Percentiles rank a stretch among this genome's conserved stretches.
phyloP scores from a whole-genome alignment of 768 basidiomycete genomes.

The Tricholoma terreum region DNA sequence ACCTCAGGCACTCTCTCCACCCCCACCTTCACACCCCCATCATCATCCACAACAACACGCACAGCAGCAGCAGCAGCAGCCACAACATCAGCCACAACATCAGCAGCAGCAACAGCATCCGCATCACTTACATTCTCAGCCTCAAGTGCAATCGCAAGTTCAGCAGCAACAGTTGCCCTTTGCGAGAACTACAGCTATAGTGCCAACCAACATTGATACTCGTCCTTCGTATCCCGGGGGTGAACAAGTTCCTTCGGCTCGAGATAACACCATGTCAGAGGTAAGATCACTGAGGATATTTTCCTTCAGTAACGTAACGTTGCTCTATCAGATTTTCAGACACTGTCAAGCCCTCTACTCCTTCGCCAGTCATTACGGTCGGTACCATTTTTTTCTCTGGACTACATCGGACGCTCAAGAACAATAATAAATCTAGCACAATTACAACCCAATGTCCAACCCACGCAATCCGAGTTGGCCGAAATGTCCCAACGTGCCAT shows the following conservation, averaged over 20 bases:
- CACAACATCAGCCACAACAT: conserved; percentile 7
- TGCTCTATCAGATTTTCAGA: conserved; percentile 47
- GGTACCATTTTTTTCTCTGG: conserved; percentile 16
- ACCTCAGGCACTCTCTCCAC: conserved; percentile 12
- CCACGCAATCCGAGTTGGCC: conserved; percentile 51
- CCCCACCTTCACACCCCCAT: conserved; percentile 11
- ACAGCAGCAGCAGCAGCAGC: conserved; percentile 3
- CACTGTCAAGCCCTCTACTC: conserved; percentile 59
- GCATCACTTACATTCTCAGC: conserved; percentile 17
- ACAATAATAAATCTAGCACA: conserved; percentile 29
- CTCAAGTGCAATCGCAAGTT: conserved; percentile 21
- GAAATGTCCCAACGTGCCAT: conserved; percentile 70
- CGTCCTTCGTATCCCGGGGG: conserved; percentile 31
- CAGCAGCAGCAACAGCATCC: conserved; percentile 5
- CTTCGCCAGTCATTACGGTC: conserved; percentile 71
- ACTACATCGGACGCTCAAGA: conserved; percentile 5
- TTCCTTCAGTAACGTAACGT: conserved; percentile 6
- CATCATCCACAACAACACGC: conserved; percentile 8
- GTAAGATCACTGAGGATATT: conserved; percentile 25
- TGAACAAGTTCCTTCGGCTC: conserved; percentile 31
- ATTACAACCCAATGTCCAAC: conserved; percentile 52
- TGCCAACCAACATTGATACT: conserved; percentile 41
- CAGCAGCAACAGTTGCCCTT: conserved; percentile 29
- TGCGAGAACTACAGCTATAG: conserved; percentile 38
- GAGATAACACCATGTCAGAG: conserved; percentile 42